Conservation (phyloP, 148 eudicot species). For the Diospyros kaki region DNA sequence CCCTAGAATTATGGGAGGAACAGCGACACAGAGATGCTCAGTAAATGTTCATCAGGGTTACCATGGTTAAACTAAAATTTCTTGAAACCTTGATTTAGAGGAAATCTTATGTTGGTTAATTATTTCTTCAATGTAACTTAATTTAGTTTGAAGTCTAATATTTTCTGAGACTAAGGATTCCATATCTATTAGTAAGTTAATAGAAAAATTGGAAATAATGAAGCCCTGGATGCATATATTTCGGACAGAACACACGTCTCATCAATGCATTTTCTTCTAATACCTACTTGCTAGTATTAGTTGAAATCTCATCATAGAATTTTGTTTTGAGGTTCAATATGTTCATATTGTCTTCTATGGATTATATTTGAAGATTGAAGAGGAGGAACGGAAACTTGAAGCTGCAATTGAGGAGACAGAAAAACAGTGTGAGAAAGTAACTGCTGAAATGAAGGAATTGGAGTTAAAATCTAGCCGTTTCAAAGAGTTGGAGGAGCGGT, state of each 20-base stretch:
- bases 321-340: conserved; percentile 15
- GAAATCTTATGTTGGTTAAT: too few species aligned
- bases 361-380: conserved; percentile 64
- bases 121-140: too few species aligned
- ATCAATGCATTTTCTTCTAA: conserved; percentile 6
- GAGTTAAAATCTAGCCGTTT: conserved; percentile 85
- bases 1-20: too few species aligned
- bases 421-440: conserved; percentile 77
- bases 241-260: not conserved
- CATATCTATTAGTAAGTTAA: too few species aligned
- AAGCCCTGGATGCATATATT: not conserved
- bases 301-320: not conserved
- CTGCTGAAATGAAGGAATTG: conserved; percentile 80
- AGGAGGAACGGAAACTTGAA: conserved; percentile 91
- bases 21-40: too few species aligned
- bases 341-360: conserved; percentile 15
- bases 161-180: too few species aligned
- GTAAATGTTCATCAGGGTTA: too few species aligned
- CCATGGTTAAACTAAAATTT: too few species aligned
- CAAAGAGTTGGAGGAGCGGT: conserved; percentile 94
- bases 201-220: too few species aligned
- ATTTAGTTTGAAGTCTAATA: too few species aligned
- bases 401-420: conserved; percentile 90
- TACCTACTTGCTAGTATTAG: not conserved
- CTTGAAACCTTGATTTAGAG: too few species aligned